Evolutionary conservation across 306 rosid species (phyloP), one percentile per base, ranked within the genome.

Genomic region (Albizia julibrissin): DNA sequence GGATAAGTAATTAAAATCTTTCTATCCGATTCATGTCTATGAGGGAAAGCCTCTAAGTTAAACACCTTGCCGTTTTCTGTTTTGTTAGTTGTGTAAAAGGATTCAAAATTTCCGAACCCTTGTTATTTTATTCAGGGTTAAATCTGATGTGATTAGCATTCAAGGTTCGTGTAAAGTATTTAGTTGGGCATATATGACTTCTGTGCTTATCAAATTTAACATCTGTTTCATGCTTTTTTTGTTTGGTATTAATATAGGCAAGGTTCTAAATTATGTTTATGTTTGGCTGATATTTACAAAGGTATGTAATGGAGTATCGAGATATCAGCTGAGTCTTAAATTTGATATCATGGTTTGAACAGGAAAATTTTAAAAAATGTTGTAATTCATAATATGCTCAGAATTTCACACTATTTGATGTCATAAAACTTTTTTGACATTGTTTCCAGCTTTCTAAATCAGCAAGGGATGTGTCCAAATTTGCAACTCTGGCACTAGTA

Each of bases 401-500:
- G 27, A 75, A 56, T 24, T 59, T 76, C 7, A 2, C 42, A 10
- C 18, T 43, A 24, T 16, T 15, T 6, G 26, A 40, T 27, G 9
- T 75, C 44, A 3, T 43, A 26, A 58, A 12, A 2, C 49, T 43
- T 65, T 43, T 47, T 74, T 39, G 22, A 4, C 43, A 16, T 59
- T 79, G 24, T 73, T 68, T 37, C 79, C 88, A 91, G 98, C 97
- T 95, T 79, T 84, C 89, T 52, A 93, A 93, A 85, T 88, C 94
- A n/a, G 87, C 91, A 2, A 83, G 90, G 13, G 98, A 90, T 70
- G 92, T 95, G 64, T 95, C 98, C n/a, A 91, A 91, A 77, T 95
- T 95, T 82, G 97, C 95, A 64, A 86, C 81, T 24, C 86, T 95
- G 43, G 97, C 93, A 27, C 82, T 95, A 13, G 93, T 93, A 34